phyloP scores from a whole-genome alignment of 2,329 filamentous ascomycete species.

The Fusarium lateritium region DNA sequence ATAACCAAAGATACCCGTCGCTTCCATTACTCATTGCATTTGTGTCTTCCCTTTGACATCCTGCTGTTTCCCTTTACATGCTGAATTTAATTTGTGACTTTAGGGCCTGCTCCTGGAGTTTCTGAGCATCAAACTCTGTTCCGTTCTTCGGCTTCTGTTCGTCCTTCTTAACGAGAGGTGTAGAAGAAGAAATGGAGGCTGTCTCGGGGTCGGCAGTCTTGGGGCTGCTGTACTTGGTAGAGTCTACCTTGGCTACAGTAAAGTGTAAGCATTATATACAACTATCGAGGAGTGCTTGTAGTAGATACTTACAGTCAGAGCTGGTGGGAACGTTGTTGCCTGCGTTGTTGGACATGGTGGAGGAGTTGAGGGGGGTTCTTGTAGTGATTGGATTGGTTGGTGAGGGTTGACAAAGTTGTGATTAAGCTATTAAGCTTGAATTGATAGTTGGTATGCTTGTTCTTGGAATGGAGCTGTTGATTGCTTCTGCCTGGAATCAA shows the following conservation, averaged over 20 bases:
- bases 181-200: constrained; percentile 48
- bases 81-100: constrained; percentile 49
- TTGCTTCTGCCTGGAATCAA: constrained; percentile 28
- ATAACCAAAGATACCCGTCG: constrained; percentile 27
- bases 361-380: background rate
- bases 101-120: constrained; percentile 49
- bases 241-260: constrained; percentile 25
- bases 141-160: constrained; percentile 32
- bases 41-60: background rate
- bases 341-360: constrained; percentile 33
- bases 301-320: constrained; percentile 36
- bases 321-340: constrained; percentile 20
- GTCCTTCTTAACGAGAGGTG: constrained; percentile 44
- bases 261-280: constrained; percentile 12
- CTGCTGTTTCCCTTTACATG: constrained; percentile 38
- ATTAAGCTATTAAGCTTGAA: constrained; percentile 18
- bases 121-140: constrained; percentile 42
- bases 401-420: constrained; percentile 7
- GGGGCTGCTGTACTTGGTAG: constrained; percentile 25
- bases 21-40: background rate
- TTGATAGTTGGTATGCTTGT: constrained; percentile 11
- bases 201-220: constrained; percentile 44
- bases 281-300: background rate
- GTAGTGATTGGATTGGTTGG: constrained; percentile 3
- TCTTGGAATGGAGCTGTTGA: constrained; percentile 4